phyloP scores from a whole-genome alignment of 176 grass and related monocot species.

The Coix lacrymajobi region DNA sequence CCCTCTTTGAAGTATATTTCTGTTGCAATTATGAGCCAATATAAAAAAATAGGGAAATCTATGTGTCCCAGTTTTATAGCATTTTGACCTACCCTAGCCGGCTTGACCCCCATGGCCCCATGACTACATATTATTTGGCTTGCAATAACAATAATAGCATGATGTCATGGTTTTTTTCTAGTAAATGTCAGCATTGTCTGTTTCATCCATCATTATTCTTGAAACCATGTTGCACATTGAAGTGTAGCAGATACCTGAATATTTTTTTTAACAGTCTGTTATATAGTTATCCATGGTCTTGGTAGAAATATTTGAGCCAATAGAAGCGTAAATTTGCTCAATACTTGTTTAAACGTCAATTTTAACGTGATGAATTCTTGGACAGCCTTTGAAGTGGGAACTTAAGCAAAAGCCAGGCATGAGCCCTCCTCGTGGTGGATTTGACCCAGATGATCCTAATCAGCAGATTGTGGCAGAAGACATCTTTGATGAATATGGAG shows the following conservation, averaged over 20 bases:
- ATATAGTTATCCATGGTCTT: not conserved
- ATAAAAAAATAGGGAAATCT: not conserved
- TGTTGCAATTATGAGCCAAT: not conserved
- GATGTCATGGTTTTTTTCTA: not conserved
- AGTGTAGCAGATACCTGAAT: not conserved
- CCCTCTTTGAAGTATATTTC: not conserved
- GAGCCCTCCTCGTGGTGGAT: conserved; percentile 93
- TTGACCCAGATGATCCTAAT: conserved; percentile 84
- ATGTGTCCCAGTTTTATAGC: not conserved
- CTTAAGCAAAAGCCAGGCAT: conserved; percentile 95
- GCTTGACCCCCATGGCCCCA: not conserved
- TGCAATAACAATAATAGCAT: not conserved
- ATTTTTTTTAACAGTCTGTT: not conserved
- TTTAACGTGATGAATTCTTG: conserved; percentile 14
- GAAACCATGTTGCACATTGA: not conserved
- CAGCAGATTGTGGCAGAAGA: conserved; percentile 97
- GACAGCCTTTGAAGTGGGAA: conserved; percentile 92
- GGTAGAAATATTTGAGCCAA: not conserved
- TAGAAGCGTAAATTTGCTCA: not conserved
- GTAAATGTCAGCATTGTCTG: not conserved
- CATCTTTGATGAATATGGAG: conserved; percentile 99
- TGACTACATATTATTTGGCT: conserved; percentile 1
- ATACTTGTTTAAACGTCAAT: conserved; percentile 1
- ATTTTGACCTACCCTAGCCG: not conserved
- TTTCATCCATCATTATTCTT: not conserved